These are phyloP conservation scores for Hymenoscyphus occultus DNA, from an alignment of 2,329 filamentous ascomycete genomes.

Conservation along the genomic window DNA sequence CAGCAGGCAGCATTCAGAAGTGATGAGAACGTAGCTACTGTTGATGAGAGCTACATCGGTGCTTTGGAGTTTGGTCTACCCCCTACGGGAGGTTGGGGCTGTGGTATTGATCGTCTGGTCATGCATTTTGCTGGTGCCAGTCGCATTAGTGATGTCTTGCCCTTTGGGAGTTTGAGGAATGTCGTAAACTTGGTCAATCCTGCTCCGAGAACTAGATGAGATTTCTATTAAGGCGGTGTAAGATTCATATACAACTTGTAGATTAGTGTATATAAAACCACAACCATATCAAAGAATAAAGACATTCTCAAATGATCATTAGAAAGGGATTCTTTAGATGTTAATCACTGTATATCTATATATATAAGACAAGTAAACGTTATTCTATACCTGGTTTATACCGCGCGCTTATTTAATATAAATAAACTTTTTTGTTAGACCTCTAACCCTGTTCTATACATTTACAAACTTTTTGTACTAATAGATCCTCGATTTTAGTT, in stretches of 20 bases:
- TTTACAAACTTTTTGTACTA: too few relatives aligned
- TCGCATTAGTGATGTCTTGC: conserved; percentile 80
- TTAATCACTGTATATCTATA: too few relatives aligned
- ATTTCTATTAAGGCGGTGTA: not conserved
- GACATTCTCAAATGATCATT: too few relatives aligned
- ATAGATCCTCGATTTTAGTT: too few relatives aligned
- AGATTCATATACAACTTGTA: conserved; percentile 1
- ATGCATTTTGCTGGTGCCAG: conserved; percentile 83
- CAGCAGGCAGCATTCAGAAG: conserved; percentile 48
- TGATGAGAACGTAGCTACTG: conserved; percentile 33
- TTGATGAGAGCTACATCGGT: conserved; percentile 72
- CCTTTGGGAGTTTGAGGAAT: conserved; percentile 80
- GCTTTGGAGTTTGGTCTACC: conserved; percentile 86
- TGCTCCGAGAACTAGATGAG: conserved; percentile 12
- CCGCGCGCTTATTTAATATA: too few relatives aligned
- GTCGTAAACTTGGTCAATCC: conserved; percentile 48
- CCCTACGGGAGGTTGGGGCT: conserved; percentile 97
- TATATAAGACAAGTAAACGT: too few relatives aligned
- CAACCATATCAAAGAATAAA: too few relatives aligned
- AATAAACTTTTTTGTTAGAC: too few relatives aligned
- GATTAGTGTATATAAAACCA: not conserved
- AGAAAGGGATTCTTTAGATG: too few relatives aligned
- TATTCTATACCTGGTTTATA: too few relatives aligned
- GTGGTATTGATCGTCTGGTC: conserved; percentile 82
- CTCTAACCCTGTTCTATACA: too few relatives aligned